Conservation (phyloP, 2,329 filamentous ascomycete genomes). For the Dactylellina drechsleri region DNA sequence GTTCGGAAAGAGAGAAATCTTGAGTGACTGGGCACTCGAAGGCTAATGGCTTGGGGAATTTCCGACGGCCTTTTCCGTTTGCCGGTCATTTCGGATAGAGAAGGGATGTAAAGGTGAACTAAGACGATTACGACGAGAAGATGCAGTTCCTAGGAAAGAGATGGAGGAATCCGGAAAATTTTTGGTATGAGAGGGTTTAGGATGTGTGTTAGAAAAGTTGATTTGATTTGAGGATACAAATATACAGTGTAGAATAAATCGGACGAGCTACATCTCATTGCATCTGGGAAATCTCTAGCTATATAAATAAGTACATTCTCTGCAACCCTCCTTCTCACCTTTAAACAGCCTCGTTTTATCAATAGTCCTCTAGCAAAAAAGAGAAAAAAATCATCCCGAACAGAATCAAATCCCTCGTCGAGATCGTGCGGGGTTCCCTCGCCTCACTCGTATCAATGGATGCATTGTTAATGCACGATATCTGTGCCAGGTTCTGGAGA, state of each 20-base stretch:
- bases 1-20: too few relatives aligned
- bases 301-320: background rate
- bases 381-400: slow-evolving; percentile 6
- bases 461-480: slow-evolving; percentile 25
- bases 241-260: background rate
- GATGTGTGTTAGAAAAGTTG: too few relatives aligned
- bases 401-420: slow-evolving; percentile 10
- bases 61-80: too few relatives aligned
- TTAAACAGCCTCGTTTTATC: slow-evolving; percentile 2
- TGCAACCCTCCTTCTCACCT: background rate
- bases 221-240: too few relatives aligned
- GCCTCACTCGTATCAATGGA: slow-evolving; percentile 10
- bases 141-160: too few relatives aligned
- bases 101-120: too few relatives aligned
- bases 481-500: slow-evolving; percentile 8
- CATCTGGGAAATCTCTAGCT: background rate
- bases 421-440: slow-evolving; percentile 31
- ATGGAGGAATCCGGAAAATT: too few relatives aligned
- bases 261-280: background rate
- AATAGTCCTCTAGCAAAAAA: background rate
- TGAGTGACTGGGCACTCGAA: too few relatives aligned
- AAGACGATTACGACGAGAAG: too few relatives aligned
- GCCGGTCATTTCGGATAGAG: too few relatives aligned
- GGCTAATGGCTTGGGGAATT: too few relatives aligned
- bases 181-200: too few relatives aligned